Conservation (phyloP, 2,329 filamentous ascomycete genomes). For the Aspergillus tanneri region DNA sequence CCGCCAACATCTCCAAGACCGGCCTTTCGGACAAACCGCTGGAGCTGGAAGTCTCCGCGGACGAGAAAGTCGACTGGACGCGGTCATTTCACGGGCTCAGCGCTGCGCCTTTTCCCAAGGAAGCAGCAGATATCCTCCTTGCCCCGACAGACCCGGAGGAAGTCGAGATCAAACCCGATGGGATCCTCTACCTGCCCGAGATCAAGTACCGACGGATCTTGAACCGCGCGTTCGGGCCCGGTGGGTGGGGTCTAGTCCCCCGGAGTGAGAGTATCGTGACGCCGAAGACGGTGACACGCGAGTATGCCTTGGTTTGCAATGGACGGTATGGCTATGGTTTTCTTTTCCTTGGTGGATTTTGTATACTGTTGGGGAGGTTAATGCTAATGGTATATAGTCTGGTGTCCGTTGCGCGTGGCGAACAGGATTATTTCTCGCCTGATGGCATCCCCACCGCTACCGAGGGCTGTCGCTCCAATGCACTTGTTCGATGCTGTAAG, state of each 20-base stretch:
- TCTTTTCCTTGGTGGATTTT: neutral
- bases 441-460: slow-evolving; percentile 91
- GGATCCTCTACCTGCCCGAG: slow-evolving; percentile 92
- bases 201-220: slow-evolving; percentile 95
- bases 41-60: slow-evolving; percentile 28
- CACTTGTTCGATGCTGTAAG: slow-evolving; percentile 97
- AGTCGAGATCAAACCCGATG: slow-evolving; percentile 96
- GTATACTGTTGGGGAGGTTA: neutral
- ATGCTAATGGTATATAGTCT: slow-evolving; percentile 56
- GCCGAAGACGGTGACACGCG: slow-evolving; percentile 76
- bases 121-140: slow-evolving; percentile 68
- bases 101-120: slow-evolving; percentile 65
- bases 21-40: slow-evolving; percentile 39
- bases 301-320: slow-evolving; percentile 87
- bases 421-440: slow-evolving; percentile 87
- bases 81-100: slow-evolving; percentile 79
- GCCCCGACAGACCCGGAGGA: slow-evolving; percentile 68
- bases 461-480: slow-evolving; percentile 97
- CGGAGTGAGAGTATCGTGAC: slow-evolving; percentile 81
- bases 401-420: slow-evolving; percentile 87
- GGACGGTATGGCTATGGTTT: slow-evolving; percentile 63
- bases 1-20: slow-evolving; percentile 40
- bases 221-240: slow-evolving; percentile 88
- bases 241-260: slow-evolving; percentile 92
- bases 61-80: slow-evolving; percentile 71